Evolutionary conservation across 306 rosid species (phyloP).

Genomic region (Nissolia schottii): DNA sequence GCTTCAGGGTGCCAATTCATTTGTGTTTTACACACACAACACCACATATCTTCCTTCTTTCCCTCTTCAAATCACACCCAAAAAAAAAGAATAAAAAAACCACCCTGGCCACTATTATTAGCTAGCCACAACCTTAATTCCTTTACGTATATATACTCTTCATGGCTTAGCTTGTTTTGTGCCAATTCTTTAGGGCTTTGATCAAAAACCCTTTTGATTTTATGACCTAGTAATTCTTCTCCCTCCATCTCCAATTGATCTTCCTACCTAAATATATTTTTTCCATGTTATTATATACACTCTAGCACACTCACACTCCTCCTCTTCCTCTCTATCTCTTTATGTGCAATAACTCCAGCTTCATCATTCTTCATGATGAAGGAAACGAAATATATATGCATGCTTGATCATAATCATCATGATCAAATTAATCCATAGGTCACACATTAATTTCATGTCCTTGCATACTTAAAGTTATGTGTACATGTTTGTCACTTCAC

Average conservation of each 20-base stretch:
- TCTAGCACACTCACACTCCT: neutral
- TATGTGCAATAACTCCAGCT: neutral
- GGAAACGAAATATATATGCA: neutral
- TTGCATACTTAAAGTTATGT: neutral
- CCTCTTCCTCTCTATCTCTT: neutral
- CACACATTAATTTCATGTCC: neutral
- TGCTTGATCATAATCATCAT: slow-evolving; percentile 1
- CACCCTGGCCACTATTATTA: slow-evolving; percentile 35
- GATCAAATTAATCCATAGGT: neutral
- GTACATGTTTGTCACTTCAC: neutral
- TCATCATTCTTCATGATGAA: neutral
- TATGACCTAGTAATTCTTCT: slow-evolving; percentile 50
- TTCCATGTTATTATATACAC: neutral
- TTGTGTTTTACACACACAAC: slow-evolving; percentile 58
- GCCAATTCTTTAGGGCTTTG: slow-evolving; percentile 52
- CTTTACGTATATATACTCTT: slow-evolving; percentile 19
- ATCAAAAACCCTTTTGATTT: slow-evolving; percentile 36
- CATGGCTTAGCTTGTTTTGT: slow-evolving; percentile 42
- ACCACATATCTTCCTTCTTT: slow-evolving; percentile 62
- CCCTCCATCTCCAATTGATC: slow-evolving; percentile 16
- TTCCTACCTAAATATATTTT: slow-evolving; percentile 23
- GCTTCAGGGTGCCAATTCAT: slow-evolving; percentile 52
- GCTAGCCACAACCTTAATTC: slow-evolving; percentile 35
- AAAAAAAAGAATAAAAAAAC: too few species aligned
- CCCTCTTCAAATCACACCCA: slow-evolving; percentile 44